phyloP scores from a whole-genome alignment of 345 rosid genomes.

The Eucalyptus polybractea region DNA sequence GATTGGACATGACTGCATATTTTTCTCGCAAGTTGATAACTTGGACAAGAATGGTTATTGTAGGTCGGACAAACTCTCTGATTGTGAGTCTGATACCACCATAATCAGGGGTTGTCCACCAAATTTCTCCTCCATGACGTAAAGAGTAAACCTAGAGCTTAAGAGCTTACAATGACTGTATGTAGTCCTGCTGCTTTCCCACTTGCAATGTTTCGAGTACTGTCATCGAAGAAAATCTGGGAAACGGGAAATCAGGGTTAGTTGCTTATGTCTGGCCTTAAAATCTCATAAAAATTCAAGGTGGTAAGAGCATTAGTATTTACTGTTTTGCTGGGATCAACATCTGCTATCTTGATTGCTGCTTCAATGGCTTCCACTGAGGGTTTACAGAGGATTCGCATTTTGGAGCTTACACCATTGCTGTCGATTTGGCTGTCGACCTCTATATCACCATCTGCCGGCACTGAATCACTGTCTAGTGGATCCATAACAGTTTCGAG shows the following conservation, averaged over 20 bases:
- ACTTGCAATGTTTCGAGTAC: slow-evolving; percentile 65
- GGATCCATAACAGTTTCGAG: slow-evolving; percentile 3
- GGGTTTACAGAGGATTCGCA: slow-evolving; percentile 56
- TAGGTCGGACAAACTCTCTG: background rate
- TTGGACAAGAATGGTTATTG: background rate
- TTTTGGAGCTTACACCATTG: background rate
- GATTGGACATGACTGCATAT: background rate
- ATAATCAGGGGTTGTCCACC: background rate
- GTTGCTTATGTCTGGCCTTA: background rate
- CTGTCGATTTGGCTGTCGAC: background rate
- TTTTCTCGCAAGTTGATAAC: background rate
- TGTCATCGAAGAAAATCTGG: slow-evolving; percentile 86
- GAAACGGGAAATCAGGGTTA: background rate
- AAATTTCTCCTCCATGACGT: background rate
- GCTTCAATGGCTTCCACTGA: slow-evolving; percentile 50
- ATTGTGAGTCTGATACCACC: background rate
- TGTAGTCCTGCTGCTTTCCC: slow-evolving; percentile 70
- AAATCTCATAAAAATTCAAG: background rate
- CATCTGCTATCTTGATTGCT: slow-evolving; percentile 44
- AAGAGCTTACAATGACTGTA: slow-evolving; percentile 51
- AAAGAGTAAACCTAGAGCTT: background rate
- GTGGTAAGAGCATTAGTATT: background rate
- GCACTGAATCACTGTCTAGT: slow-evolving; percentile 1
- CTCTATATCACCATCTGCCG: background rate
- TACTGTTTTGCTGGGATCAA: slow-evolving; percentile 73